Percentiles rank a stretch among this genome's conserved stretches.
Conservation (phyloP, 805 yeast species). For the Kodamaea fukazawae region DNA sequence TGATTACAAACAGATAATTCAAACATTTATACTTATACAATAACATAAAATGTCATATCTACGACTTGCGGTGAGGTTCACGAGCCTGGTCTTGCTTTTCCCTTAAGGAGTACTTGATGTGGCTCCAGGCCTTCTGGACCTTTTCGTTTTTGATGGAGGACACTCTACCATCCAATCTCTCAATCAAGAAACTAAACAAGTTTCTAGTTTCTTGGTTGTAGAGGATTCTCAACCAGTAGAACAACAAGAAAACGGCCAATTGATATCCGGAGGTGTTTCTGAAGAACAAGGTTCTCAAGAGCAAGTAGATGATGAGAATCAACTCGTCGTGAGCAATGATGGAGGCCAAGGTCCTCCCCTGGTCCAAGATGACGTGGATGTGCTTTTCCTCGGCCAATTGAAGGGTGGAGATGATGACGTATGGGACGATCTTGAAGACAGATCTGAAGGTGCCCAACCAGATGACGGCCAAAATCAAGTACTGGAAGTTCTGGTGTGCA, state of each 20-base stretch:
- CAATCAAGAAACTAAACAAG: slow-evolving; percentile 40
- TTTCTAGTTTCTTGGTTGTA: slow-evolving; percentile 48
- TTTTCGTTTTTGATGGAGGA: slow-evolving; percentile 44
- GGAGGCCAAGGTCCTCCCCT: slow-evolving; percentile 39
- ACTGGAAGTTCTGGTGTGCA: slow-evolving; percentile 76
- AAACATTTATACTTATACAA: too few species aligned
- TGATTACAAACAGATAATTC: too few species aligned
- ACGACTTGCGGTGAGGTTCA: too few species aligned
- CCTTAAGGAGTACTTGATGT: slow-evolving; percentile 27
- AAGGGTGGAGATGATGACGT: slow-evolving; percentile 51
- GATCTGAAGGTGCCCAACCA: slow-evolving; percentile 70
- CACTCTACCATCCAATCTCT: slow-evolving; percentile 43
- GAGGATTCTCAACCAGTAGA: slow-evolving; percentile 71
- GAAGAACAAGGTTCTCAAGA: slow-evolving; percentile 58
- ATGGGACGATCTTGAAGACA: slow-evolving; percentile 63
- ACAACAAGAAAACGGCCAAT: slow-evolving; percentile 51
- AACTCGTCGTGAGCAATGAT: slow-evolving; percentile 62
- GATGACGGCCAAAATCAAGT: slow-evolving; percentile 48
- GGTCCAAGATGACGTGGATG: slow-evolving; percentile 37
- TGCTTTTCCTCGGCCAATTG: slow-evolving; percentile 49
- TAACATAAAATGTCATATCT: too few species aligned
- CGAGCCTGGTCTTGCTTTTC: slow-evolving; percentile 20
- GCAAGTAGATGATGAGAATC: slow-evolving; percentile 48
- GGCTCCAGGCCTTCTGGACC: slow-evolving; percentile 37
- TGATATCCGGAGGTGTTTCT: slow-evolving; percentile 72